phyloP scores from a whole-genome alignment of 2,329 filamentous ascomycete species.

The Aciculosporium take region DNA sequence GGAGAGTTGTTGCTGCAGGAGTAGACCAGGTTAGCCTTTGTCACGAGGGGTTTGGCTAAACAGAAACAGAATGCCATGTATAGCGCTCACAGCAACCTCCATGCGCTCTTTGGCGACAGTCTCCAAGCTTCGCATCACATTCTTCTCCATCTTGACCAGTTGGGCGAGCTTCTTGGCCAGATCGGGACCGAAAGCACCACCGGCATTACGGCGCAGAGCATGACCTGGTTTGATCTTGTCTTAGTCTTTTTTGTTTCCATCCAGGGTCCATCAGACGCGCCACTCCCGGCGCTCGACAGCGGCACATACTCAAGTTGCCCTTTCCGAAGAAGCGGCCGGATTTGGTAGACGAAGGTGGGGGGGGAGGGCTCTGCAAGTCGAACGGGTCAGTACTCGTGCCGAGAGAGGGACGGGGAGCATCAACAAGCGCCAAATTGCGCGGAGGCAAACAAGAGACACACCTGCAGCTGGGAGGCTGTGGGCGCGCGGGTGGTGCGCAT shows the following conservation, averaged over 20 bases:
- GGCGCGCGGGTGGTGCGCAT: conserved; percentile 96
- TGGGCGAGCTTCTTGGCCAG: conserved; percentile 95
- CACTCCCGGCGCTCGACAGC: not conserved
- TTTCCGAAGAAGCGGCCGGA: conserved; percentile 77
- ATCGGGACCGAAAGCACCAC: conserved; percentile 68
- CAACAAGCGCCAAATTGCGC: not conserved
- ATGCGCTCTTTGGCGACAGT: conserved; percentile 89
- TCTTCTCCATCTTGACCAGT: conserved; percentile 99
- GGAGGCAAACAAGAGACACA: conserved; percentile 13
- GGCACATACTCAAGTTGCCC: conserved; percentile 65
- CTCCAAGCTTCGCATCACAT: conserved; percentile 97
- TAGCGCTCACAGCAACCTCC: conserved; percentile 77
- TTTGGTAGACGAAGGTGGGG: conserved; percentile 84
- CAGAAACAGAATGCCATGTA: not conserved
- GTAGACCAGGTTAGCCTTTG: not conserved
- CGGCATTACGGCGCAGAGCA: conserved; percentile 58
- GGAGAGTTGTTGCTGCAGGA: conserved; percentile 80
- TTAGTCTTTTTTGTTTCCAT: not conserved
- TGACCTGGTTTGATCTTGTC: conserved; percentile 30
- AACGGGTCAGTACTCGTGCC: not conserved
- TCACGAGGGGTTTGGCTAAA: not conserved
- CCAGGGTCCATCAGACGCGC: not conserved
- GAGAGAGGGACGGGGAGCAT: not conserved
- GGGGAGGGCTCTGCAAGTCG: conserved; percentile 67
- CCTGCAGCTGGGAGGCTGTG: conserved; percentile 66